Evolutionary conservation across 306 rosid genomes (phyloP).

Genomic region (Medicago arabica): DNA sequence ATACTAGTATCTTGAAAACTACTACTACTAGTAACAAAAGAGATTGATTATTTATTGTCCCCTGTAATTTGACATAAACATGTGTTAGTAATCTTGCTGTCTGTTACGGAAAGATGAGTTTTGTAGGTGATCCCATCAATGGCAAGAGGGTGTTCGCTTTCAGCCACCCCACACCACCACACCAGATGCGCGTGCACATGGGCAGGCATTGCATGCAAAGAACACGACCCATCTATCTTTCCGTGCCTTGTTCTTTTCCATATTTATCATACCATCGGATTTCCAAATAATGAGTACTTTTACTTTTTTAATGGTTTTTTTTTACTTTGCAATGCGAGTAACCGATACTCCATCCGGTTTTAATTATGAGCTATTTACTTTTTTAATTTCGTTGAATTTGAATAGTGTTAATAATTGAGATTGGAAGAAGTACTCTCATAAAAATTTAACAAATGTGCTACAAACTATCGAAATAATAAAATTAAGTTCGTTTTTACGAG

Average conservation of each 20-base stretch:
- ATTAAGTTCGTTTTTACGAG: too few relatives aligned
- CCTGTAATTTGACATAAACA: slow-evolving; percentile 46
- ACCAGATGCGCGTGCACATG: slow-evolving; percentile 51
- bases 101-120: slow-evolving; percentile 39
- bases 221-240: slow-evolving; percentile 48
- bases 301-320: too few relatives aligned
- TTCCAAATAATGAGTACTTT: too few relatives aligned
- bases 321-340: too few relatives aligned
- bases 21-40: background rate
- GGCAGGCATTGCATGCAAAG: slow-evolving; percentile 38
- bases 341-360: too few relatives aligned
- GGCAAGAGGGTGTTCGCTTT: slow-evolving; percentile 29
- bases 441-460: too few relatives aligned
- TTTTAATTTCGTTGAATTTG: too few relatives aligned
- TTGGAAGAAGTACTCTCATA: too few relatives aligned
- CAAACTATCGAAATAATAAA: too few relatives aligned
- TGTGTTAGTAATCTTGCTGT: slow-evolving; percentile 44
- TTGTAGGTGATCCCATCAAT: slow-evolving; percentile 21
- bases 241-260: slow-evolving; percentile 27
- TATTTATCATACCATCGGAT: background rate
- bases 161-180: slow-evolving; percentile 21
- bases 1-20: background rate
- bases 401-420: too few relatives aligned
- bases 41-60: slow-evolving; percentile 16
- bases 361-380: too few relatives aligned